Base-by-base conservation (phyloP, 2,329 filamentous ascomycete genomes). In the Ramularia collo-cygni region DNA sequence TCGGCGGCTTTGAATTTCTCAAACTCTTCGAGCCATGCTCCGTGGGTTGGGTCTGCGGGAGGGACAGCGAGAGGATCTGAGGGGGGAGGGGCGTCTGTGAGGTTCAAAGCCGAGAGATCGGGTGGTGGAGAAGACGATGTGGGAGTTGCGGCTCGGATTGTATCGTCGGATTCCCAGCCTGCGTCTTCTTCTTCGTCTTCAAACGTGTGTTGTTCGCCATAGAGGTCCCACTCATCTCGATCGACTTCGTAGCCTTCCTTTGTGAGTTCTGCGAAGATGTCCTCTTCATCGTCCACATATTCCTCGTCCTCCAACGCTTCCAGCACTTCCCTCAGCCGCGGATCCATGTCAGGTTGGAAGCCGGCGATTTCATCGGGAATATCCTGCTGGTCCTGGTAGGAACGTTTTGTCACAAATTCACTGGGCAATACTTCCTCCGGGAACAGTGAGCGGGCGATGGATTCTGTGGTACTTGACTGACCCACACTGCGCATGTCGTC, bases 291-390 rank as follows among this genome's bases (percentile, higher is more conserved):
- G 26, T 90, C 90, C 2, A 98, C 89, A 58, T 87, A 98, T 2
- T 84, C 90, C 16, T 98, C 92, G 57, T 98, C 92, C 35, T 98
- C 92, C 19, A 98, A 68, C 8, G 92, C 92, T 64, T 95, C 89
- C 16, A 98, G 67, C 4, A 89, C 88, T 63, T 98, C 92, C 32
- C 92, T 77, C 52, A 98, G 63, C 28, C 90, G 75, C 2, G 89
- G 89, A 57, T 98, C 93, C 92, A 98, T 96, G 59, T 96, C 89
- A 5, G 93, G 92, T 64, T 98, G 84, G 63, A 98, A 95, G 0
- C 92, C 92, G 2, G 85, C 83, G 56, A 98, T 85, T 6, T 79
- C 81, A 65, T 98, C 92, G 1, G 92, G 92, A 1, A 96, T 70
- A 55, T 95, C 78, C 64, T 98, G 92, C 66, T 95, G 88, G 39